Base-by-base conservation (phyloP, 805 yeast genomes). In the Saccharomycopsis selenospora region DNA sequence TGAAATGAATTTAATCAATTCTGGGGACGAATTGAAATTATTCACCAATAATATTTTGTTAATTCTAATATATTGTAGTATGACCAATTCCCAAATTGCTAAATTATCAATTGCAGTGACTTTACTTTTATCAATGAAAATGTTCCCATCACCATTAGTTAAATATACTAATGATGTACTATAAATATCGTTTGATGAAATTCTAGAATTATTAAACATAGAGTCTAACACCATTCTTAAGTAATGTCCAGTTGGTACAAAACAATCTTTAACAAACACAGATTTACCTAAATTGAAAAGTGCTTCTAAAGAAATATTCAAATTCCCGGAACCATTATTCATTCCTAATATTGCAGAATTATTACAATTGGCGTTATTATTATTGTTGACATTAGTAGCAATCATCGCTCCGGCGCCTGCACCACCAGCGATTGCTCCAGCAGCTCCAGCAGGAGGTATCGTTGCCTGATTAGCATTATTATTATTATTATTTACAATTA, bases 231-330 rank as follows among this genome's bases (percentile, higher is more conserved):
- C 89, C 66, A 84, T 71, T 56, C 83, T 71, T 64, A 85, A 72
- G 60, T 85, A 85, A 57, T 83, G 89, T 44, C 78, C 81, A 2
- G 93, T 82, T 22, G 95, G 95, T 3, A 83, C 88, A 64, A 85
- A 85, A 4, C 91, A 88, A 60, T 85, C 93, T 51, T 84, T 76
- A 57, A 91, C 85, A 50, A 80, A 76, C 7, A 85, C 90, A 41
- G 85, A 76, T 62, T 84, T 85, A 8, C 93, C 93, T 18, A 85
- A 74, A 56, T 84, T 82, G 46, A 82, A 88, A 55, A 85, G 73
- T 1, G 93, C 91, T 64, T 84, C 89, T 51, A 85, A 65, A 26
- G 71, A 67, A 45, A 71, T 71, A 28, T 42, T 49, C 25, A 48
- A 42, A 17, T 47, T 46, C 2, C 46, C 43, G 13, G 40, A n/a